Evolutionary conservation across 371 early-diverging fungal species (phyloP), one percentile per base, ranked within the genome.

Genomic region (Circinella minor): DNA sequence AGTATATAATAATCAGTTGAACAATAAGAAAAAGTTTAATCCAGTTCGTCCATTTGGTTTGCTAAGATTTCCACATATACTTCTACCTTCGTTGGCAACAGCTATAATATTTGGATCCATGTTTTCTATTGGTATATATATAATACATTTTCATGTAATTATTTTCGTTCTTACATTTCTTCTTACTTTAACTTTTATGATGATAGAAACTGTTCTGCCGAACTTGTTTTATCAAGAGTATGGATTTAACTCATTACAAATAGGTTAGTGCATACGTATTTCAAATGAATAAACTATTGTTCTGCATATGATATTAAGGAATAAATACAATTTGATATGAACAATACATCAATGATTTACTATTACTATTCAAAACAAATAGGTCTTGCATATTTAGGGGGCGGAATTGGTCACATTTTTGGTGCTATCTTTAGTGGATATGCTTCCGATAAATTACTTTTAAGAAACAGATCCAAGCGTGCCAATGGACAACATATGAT

Each of bases 91-190:
- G 1, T 37, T 86, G 7, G 80, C 80, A 27, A 73, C 81, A 17
- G 85, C 85, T 62, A 72, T 88, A 54, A 72, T 77, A 10, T 90
- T 90, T 71, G 87, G 82, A 15, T 55, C 70, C 37, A 84, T 84
- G 84, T 84, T 81, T 74, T 79, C 82, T 4, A 70, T 77, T 17
- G 27, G 27, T 27, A 27, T 27, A 27, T 2, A 0, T 27, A 27
- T 27, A 27, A 27, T 27, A 27, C 27, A 1, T 27, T 27, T 27
- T 27, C 2, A 27, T 2, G 27, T 27, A 27, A 27, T 27, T 27
- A 0, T 27, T 27, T 27, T 27, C 27, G 0, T 27, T 27, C 27
- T 27, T 27, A 27, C 27, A 27, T 27, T 27, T 27, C 27, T 27
- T 27, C 2, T 27, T 27, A 27, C 27, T 1, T 2, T 27, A 27